These are phyloP conservation scores for Gnaphalium uliginosum DNA, from an alignment of 129 eudicot genomes.

Conservation along the genomic window DNA sequence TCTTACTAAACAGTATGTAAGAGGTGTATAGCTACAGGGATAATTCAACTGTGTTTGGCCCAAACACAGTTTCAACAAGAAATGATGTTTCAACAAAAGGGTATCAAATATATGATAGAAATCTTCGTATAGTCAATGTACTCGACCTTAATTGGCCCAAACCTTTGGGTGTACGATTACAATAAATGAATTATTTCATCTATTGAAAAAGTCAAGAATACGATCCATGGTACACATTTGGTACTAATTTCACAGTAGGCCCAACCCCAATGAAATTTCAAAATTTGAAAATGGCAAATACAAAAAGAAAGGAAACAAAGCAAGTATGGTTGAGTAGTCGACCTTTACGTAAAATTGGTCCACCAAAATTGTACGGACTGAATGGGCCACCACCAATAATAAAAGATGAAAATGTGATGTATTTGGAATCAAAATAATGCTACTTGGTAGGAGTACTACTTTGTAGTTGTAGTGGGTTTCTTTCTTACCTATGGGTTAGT, in stretches of 20 bases:
- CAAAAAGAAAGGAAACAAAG: slow-evolving; percentile 38
- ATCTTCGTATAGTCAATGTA: slow-evolving; percentile 34
- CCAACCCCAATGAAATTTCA: slow-evolving; percentile 14
- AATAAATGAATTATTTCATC: slow-evolving; percentile 23
- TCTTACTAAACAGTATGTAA: background rate
- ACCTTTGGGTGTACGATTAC: slow-evolving; percentile 32
- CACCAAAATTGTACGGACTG: slow-evolving; percentile 40
- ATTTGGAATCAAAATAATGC: slow-evolving; percentile 43
- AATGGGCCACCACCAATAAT: slow-evolving; percentile 43
- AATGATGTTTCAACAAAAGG: slow-evolving; percentile 31
- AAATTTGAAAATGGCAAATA: slow-evolving; percentile 34
- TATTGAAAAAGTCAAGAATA: slow-evolving; percentile 31
- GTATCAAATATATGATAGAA: slow-evolving; percentile 9
- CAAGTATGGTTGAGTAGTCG: slow-evolving; percentile 37
- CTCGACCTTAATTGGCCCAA: slow-evolving; percentile 31
- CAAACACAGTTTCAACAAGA: slow-evolving; percentile 19
- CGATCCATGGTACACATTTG: slow-evolving; percentile 25
- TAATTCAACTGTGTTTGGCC: background rate
- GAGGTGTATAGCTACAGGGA: background rate
- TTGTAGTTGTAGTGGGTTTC: slow-evolving; percentile 24
- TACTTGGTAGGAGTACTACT: slow-evolving; percentile 1
- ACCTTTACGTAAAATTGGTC: slow-evolving; percentile 35
- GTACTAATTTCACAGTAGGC: slow-evolving; percentile 20
- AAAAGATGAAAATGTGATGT: slow-evolving; percentile 45
- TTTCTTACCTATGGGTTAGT: slow-evolving; percentile 21